Conservation (phyloP, 2,329 filamentous ascomycete species). For the Didymella keratinophila region DNA sequence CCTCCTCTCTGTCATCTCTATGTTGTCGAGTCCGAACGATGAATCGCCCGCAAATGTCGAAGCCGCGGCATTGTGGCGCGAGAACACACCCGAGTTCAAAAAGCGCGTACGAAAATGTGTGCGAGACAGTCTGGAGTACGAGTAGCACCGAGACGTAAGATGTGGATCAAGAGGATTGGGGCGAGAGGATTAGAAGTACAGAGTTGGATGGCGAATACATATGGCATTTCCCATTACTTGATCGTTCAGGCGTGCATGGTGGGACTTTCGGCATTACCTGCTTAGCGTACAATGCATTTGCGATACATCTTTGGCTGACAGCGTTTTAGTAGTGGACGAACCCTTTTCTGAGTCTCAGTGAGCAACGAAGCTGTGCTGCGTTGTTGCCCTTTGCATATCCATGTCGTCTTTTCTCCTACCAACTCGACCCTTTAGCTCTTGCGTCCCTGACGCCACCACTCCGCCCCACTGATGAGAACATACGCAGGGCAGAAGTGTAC, state of each 20-base stretch:
- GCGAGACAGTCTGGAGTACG: constrained; percentile 57
- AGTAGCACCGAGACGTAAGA: constrained; percentile 23
- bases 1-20: constrained; percentile 95
- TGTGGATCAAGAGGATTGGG: background rate
- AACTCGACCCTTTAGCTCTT: background rate
- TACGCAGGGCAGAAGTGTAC: background rate
- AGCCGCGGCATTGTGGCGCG: constrained; percentile 95
- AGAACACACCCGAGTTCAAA: constrained; percentile 84
- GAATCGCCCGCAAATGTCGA: constrained; percentile 97
- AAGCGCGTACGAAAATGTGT: constrained; percentile 84
- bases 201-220: background rate
- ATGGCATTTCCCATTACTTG: constrained; percentile 3
- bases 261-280: constrained; percentile 12
- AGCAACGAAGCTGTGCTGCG: too few relatives aligned
- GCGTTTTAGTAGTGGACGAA: background rate
- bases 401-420: background rate
- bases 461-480: background rate
- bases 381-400: too few relatives aligned
- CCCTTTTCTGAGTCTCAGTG: too few relatives aligned
- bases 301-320: constrained; percentile 5
- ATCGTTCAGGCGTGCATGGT: constrained; percentile 20
- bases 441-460: background rate
- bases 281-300: constrained; percentile 21
- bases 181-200: background rate
- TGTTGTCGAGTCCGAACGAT: constrained; percentile 96